These are phyloP conservation scores for Rhodofomes roseus DNA, from an alignment of 1,284 basidiomycete genomes.

Conservation along the genomic window DNA sequence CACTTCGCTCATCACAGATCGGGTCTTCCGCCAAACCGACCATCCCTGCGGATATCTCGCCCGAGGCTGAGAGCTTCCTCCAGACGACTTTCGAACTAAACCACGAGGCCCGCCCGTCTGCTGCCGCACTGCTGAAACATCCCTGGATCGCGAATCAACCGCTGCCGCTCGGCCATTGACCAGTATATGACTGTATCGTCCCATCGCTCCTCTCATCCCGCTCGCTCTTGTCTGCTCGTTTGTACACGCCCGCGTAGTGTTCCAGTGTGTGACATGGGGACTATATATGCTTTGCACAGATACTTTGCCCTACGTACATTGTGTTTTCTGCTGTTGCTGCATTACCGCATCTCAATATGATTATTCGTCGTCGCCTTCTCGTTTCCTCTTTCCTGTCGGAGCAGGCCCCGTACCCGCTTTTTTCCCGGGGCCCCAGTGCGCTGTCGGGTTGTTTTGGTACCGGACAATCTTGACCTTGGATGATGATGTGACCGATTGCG, in stretches of 20 bases:
- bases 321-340: not conserved
- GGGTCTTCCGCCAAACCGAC: constrained; percentile 81
- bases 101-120: constrained; percentile 79
- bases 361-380: constrained; percentile 41
- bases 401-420: constrained; percentile 42
- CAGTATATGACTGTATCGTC: not conserved
- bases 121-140: constrained; percentile 72
- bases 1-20: constrained; percentile 51
- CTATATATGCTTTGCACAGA: constrained; percentile 3
- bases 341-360: constrained; percentile 6
- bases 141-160: constrained; percentile 53
- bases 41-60: constrained; percentile 85
- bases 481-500: constrained; percentile 53
- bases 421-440: constrained; percentile 90
- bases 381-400: constrained; percentile 24
- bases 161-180: constrained; percentile 14
- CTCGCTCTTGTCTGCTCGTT: constrained; percentile 1
- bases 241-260: not conserved
- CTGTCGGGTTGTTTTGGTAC: constrained; percentile 89
- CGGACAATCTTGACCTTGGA: constrained; percentile 76
- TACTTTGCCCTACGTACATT: not conserved
- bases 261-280: not conserved
- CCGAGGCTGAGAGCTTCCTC: constrained; percentile 84
- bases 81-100: constrained; percentile 83
- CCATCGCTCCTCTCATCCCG: not conserved